A percentile compares a stretch with the other conserved stretches of the same genome.
These are phyloP conservation scores for Scheffersomyces ergatensis DNA, from an alignment of 805 yeast genomes.

Conservation along the genomic window DNA sequence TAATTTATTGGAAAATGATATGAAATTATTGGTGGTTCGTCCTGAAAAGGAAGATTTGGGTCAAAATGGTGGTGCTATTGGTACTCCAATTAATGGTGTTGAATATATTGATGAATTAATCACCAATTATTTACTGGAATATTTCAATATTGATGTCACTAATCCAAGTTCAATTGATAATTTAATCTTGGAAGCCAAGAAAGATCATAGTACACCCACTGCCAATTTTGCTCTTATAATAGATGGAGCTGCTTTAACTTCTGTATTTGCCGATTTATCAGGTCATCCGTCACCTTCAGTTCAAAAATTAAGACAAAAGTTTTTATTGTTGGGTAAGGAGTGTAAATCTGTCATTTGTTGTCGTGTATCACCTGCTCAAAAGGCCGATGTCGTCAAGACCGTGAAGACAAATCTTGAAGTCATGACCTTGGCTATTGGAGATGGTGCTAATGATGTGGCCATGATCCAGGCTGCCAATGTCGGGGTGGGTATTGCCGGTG, in stretches of 20 bases:
- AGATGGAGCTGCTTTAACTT: slow-evolving; percentile 64
- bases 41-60: slow-evolving; percentile 27
- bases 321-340: slow-evolving; percentile 68
- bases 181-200: slow-evolving; percentile 48
- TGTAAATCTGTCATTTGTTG: slow-evolving; percentile 80
- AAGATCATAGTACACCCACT: slow-evolving; percentile 64
- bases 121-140: slow-evolving; percentile 44
- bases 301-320: slow-evolving; percentile 39
- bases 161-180: slow-evolving; percentile 25
- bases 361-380: slow-evolving; percentile 81
- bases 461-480: slow-evolving; percentile 86
- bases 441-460: slow-evolving; percentile 85
- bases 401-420: slow-evolving; percentile 65
- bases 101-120: slow-evolving; percentile 37
- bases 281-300: slow-evolving; percentile 4
- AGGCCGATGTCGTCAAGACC: slow-evolving; percentile 69
- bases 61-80: slow-evolving; percentile 58
- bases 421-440: slow-evolving; percentile 80
- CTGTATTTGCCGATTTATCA: slow-evolving; percentile 33
- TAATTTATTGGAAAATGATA: slow-evolving; percentile 61
- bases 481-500: slow-evolving; percentile 86
- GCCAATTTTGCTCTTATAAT: slow-evolving; percentile 59
- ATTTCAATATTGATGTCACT: slow-evolving; percentile 40
- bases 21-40: slow-evolving; percentile 66
- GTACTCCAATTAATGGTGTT: slow-evolving; percentile 38